Evolutionary conservation across 2,329 filamentous ascomycete species (phyloP).

Genomic region (Ceratocystiopsis minuta): DNA sequence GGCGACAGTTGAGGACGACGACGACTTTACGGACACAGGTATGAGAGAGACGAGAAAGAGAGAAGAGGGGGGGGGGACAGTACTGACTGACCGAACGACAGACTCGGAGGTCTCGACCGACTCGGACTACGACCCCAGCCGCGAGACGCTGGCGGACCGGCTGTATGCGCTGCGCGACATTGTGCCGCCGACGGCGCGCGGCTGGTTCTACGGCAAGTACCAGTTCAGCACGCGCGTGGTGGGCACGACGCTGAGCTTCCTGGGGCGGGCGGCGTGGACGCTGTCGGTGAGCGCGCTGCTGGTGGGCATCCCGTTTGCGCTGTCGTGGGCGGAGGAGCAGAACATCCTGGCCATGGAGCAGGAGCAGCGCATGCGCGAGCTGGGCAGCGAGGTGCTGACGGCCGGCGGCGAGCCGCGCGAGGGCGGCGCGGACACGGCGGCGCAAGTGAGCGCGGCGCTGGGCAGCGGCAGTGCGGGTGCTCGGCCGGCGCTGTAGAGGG

Average conservation of each 20-base stretch:
- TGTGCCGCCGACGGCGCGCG: constrained; percentile 52
- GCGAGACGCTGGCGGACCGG: constrained; percentile 48
- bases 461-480: constrained; percentile 16
- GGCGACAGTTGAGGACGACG: constrained; percentile 52
- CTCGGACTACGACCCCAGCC: constrained; percentile 44
- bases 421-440: constrained; percentile 22
- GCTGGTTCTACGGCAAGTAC: constrained; percentile 44
- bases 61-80: background rate
- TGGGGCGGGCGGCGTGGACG: constrained; percentile 80
- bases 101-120: constrained; percentile 76
- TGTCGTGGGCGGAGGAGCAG: constrained; percentile 91
- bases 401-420: constrained; percentile 19
- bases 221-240: constrained; percentile 37
- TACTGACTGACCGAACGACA: constrained; percentile 17
- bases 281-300: constrained; percentile 78
- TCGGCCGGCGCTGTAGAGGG: constrained; percentile 30
- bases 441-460: constrained; percentile 31
- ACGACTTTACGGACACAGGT: constrained; percentile 92
- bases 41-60: constrained; percentile 11
- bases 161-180: constrained; percentile 59
- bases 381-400: constrained; percentile 54
- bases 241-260: constrained; percentile 45
- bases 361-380: constrained; percentile 90
- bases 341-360: constrained; percentile 95
- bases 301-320: constrained; percentile 79